Conservation (phyloP, 805 yeast species). For the Ogataea pini region DNA sequence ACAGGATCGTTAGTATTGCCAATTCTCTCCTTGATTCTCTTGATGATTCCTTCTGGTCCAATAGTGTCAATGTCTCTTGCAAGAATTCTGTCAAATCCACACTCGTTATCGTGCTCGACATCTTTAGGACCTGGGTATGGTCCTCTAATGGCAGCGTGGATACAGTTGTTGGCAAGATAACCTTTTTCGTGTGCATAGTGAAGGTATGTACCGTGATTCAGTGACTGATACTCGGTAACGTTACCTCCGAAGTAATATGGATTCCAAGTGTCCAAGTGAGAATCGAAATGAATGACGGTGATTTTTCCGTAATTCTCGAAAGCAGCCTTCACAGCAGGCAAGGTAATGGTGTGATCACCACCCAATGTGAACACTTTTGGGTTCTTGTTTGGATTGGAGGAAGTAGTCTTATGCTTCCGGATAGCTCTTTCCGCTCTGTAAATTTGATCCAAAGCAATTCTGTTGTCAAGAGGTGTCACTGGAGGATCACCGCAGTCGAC, state of each 20-base stretch:
- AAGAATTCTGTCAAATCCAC: slow-evolving; percentile 49
- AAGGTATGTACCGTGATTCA: slow-evolving; percentile 68
- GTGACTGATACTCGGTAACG: slow-evolving; percentile 51
- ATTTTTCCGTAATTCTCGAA: slow-evolving; percentile 45
- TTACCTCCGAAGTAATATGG: slow-evolving; percentile 67
- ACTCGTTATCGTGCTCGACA: slow-evolving; percentile 47
- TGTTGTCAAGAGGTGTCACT: slow-evolving; percentile 60
- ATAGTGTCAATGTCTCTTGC: slow-evolving; percentile 49
- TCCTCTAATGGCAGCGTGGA: slow-evolving; percentile 67
- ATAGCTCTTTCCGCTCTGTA: slow-evolving; percentile 54
- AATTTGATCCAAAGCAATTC: slow-evolving; percentile 56
- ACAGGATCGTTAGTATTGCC: slow-evolving; percentile 39
- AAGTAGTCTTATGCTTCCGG: slow-evolving; percentile 37
- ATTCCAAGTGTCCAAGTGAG: slow-evolving; percentile 70
- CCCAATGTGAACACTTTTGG: slow-evolving; percentile 51
- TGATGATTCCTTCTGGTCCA: slow-evolving; percentile 40
- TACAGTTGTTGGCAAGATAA: slow-evolving; percentile 49
- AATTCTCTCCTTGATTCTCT: slow-evolving; percentile 37
- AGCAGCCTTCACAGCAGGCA: slow-evolving; percentile 49
- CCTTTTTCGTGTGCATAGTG: slow-evolving; percentile 74
- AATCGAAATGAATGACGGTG: slow-evolving; percentile 57
- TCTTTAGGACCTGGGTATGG: slow-evolving; percentile 46
- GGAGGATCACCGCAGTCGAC: slow-evolving; percentile 65
- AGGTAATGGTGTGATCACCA: slow-evolving; percentile 57
- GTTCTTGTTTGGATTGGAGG: slow-evolving; percentile 23